These are phyloP conservation scores for Colletotrichum cordylinicola DNA, from an alignment of 2,329 filamentous ascomycete species.

Conservation along the genomic window DNA sequence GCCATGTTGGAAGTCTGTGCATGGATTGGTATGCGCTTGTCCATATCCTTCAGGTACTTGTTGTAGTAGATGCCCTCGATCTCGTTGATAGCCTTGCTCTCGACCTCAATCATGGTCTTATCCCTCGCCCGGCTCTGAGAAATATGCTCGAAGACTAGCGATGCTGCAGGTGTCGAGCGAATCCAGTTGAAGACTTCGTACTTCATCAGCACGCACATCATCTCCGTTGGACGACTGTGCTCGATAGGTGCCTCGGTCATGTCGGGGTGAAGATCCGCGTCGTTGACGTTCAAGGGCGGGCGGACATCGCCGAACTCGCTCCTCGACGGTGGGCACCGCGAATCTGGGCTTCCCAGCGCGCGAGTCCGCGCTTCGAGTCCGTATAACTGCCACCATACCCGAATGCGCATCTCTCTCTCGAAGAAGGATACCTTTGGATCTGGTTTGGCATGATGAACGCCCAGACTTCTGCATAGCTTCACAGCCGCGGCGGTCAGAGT, in stretches of 20 bases:
- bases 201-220: conserved; percentile 46
- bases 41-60: conserved; percentile 27
- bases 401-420: conserved; percentile 31
- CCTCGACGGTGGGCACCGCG: not conserved
- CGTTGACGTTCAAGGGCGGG: conserved; percentile 62
- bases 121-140: not conserved
- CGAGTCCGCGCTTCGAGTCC: conserved; percentile 24
- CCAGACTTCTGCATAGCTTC: conserved; percentile 30
- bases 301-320: conserved; percentile 41
- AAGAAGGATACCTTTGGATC: conserved; percentile 26
- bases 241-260: conserved; percentile 52
- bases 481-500: conserved; percentile 28
- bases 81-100: conserved; percentile 30
- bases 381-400: conserved; percentile 33
- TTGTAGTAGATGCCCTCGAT: conserved; percentile 29
- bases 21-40: conserved; percentile 34
- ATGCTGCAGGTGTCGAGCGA: conserved; percentile 25
- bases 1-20: conserved; percentile 27
- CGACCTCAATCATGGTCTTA: conserved; percentile 7
- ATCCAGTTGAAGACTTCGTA: conserved; percentile 33
- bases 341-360: conserved; percentile 7
- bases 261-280: conserved; percentile 55
- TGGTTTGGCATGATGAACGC: conserved; percentile 21
- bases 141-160: conserved; percentile 25
- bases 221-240: conserved; percentile 58